These are phyloP conservation scores for Parietaria judaica DNA, from an alignment of 306 rosid genomes.

Conservation along the genomic window DNA sequence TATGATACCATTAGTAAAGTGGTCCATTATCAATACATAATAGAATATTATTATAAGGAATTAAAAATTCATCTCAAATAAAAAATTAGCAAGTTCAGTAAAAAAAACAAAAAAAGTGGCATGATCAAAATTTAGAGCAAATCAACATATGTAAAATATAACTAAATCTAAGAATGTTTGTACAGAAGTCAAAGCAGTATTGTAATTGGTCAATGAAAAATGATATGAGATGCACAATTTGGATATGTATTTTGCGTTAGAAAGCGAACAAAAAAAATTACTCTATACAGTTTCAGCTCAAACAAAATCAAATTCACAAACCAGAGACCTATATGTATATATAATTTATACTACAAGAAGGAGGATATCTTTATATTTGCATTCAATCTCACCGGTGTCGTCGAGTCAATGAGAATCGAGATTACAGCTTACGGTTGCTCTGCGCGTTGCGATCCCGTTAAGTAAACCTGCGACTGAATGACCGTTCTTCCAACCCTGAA, in stretches of 20 bases:
- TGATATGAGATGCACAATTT: constrained; percentile 35
- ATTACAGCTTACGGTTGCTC: constrained; percentile 24
- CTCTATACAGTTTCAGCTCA: constrained; percentile 48
- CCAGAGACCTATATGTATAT: constrained; percentile 12
- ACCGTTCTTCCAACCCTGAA: constrained; percentile 64
- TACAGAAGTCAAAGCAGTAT: background rate
- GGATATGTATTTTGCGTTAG: constrained; percentile 36
- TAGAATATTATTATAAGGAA: background rate
- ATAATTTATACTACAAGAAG: constrained; percentile 7
- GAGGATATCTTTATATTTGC: background rate
- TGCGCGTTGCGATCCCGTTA: constrained; percentile 36
- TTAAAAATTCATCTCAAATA: background rate
- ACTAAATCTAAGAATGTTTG: too few species aligned
- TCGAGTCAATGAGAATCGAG: constrained; percentile 1
- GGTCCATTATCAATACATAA: background rate
- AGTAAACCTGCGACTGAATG: constrained; percentile 80
- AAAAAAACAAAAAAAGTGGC: background rate
- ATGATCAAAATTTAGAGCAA: constrained; percentile 2
- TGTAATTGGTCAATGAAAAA: constrained; percentile 18
- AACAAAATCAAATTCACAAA: constrained; percentile 38
- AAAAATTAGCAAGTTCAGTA: constrained; percentile 5
- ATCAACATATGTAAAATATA: background rate
- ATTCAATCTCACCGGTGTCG: constrained; percentile 8
- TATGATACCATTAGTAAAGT: background rate
- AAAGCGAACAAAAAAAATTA: constrained; percentile 18